These are phyloP conservation scores for Sugiyamaella novakii DNA, from an alignment of 1,139 yeast genomes.

Conservation along the genomic window DNA sequence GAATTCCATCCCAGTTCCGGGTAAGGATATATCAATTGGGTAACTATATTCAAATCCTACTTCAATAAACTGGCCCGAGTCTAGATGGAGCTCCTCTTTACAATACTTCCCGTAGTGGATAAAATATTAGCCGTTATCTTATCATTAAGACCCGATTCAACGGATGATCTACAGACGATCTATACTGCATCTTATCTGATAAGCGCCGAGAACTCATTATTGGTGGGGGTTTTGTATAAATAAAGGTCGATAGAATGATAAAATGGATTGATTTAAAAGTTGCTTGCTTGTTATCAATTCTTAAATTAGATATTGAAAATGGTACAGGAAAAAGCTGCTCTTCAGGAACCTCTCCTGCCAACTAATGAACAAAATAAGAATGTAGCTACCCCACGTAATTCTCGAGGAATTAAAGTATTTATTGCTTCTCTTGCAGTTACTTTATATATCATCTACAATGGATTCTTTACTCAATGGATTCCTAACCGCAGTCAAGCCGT, in stretches of 20 bases:
- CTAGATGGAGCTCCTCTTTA: conserved; percentile 1
- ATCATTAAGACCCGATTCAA: too few relatives aligned
- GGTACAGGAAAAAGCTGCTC: background rate
- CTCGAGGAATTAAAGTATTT: background rate
- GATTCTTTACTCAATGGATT: background rate
- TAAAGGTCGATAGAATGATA: background rate
- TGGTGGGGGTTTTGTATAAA: background rate
- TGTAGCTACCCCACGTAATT: background rate
- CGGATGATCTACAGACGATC: conserved; percentile 1
- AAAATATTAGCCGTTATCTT: conserved; percentile 6
- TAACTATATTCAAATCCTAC: too few relatives aligned
- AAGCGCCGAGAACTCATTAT: background rate
- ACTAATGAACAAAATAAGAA: background rate
- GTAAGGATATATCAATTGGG: too few relatives aligned
- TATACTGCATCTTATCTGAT: background rate
- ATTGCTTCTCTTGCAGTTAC: background rate
- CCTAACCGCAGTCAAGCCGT: background rate
- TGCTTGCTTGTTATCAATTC: background rate
- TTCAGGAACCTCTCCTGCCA: background rate
- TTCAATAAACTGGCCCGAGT: too few relatives aligned
- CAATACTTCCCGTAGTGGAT: background rate
- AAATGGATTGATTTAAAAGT: too few relatives aligned
- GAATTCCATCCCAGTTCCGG: too few relatives aligned
- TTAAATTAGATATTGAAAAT: background rate
- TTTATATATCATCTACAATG: background rate